Evolutionary conservation across 768 basidiomycete species (phyloP), one percentile per base, ranked within the genome.

Genomic region (Tremella yokohamensis): DNA sequence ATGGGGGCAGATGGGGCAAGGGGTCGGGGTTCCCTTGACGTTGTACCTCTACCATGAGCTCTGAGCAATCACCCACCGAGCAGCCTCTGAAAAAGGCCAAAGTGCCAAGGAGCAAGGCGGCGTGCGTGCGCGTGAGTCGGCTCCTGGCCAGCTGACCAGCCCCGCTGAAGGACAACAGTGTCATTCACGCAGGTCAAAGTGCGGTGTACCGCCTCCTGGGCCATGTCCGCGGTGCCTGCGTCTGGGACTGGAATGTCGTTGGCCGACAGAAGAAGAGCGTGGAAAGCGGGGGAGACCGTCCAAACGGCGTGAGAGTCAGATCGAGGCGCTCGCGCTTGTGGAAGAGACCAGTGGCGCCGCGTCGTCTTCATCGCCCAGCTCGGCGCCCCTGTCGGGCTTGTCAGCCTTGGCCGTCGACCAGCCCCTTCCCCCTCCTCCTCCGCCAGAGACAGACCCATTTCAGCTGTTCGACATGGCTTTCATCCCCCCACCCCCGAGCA

Each of bases 71-170:
- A 11, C 6, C 29, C 29, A 34, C 29, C 29, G 29, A 34, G 29
- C 29, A 34, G 29, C 29, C 29, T 11, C 29, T 6, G 29, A 34
- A 34, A 34, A 50, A 50, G 25, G 25, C 26, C 18, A 50, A 50
- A 24, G 25, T 50, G 15, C 16, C 18, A 26, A 50, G 49, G n/a
- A n/a, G 18, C 19, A 50, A 50, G 49, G 25, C 26, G 18, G 49
- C 49, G 16, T 50, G 49, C n/a, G 15, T 50, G 19, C 49, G 16
- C 6, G 49, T 50, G 25, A 50, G 49, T 26, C 49, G 11, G n/a
- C 11, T 11, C 39, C 11, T n/a, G 39, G 47, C 11, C 11, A 48
- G 20, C 20, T 19, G n/a, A n/a, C 47, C 20, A 19, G 9, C 20
- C 11, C 20, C 47, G 47, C 20, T 9, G 9, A 15, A 9, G 20